Evolutionary conservation across 768 basidiomycete genomes (phyloP).

Genomic region (Coprinellus micaceus): DNA sequence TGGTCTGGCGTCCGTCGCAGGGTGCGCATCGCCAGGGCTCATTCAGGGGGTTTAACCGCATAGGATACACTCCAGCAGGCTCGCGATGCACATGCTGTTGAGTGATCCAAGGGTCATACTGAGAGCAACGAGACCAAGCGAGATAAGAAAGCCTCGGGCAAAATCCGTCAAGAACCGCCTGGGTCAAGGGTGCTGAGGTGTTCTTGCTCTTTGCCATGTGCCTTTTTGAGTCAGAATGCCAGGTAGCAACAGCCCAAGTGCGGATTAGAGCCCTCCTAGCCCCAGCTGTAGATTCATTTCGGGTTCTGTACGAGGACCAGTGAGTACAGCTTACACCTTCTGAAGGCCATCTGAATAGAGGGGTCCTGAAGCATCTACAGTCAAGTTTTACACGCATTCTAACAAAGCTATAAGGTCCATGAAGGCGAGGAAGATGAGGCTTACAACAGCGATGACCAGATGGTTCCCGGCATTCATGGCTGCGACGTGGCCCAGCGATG

Average conservation of each 20-base stretch:
- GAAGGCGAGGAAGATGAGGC: background rate
- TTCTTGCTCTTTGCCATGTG: background rate
- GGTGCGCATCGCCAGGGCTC: background rate
- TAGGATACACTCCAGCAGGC: background rate
- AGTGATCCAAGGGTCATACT: background rate
- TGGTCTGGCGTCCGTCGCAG: background rate
- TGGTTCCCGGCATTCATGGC: constrained; percentile 1
- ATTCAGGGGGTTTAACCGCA: background rate
- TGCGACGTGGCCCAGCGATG: constrained; percentile 4
- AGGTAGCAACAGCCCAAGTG: background rate
- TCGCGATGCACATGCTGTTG: background rate
- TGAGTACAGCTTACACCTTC: background rate
- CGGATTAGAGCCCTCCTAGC: background rate
- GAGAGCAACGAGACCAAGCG: background rate
- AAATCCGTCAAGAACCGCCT: background rate
- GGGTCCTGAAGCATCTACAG: background rate
- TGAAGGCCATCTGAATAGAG: background rate
- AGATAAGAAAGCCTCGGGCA: background rate
- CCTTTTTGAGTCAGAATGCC: background rate
- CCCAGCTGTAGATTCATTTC: background rate
- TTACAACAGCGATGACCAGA: background rate
- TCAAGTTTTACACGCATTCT: background rate
- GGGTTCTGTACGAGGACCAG: background rate
- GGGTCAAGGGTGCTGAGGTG: background rate
- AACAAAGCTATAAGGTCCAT: background rate